Conservation (phyloP, 2,329 filamentous ascomycete genomes). For the Trichophaea hybrida region DNA sequence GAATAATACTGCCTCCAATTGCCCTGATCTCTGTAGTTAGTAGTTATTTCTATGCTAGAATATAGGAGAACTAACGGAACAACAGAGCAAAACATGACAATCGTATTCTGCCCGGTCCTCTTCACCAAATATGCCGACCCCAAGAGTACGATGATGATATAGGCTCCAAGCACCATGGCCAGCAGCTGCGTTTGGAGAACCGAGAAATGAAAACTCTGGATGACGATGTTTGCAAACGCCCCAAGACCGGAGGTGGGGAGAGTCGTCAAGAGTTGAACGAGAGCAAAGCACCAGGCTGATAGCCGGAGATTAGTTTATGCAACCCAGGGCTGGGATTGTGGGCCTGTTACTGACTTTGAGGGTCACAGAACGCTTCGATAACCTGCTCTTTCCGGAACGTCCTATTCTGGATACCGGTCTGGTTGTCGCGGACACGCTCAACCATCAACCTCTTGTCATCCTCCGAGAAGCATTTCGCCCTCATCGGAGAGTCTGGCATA, state of each 20-base stretch:
- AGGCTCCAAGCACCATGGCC: slow-evolving; percentile 59
- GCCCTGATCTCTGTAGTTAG: slow-evolving; percentile 28
- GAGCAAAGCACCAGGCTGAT: slow-evolving; percentile 43
- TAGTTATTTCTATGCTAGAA: background rate
- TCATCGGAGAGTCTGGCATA: slow-evolving; percentile 37
- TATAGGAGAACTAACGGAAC: slow-evolving; percentile 35
- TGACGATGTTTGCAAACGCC: slow-evolving; percentile 60
- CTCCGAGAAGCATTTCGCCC: slow-evolving; percentile 37
- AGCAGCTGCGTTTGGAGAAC: slow-evolving; percentile 56
- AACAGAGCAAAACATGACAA: slow-evolving; percentile 51
- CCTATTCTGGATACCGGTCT: slow-evolving; percentile 30
- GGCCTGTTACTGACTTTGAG: slow-evolving; percentile 35
- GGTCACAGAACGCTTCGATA: slow-evolving; percentile 46
- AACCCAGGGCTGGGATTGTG: too few species aligned
- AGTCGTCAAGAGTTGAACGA: slow-evolving; percentile 56
- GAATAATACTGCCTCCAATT: slow-evolving; percentile 55
- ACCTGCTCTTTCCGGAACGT: slow-evolving; percentile 41
- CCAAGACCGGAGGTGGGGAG: slow-evolving; percentile 59
- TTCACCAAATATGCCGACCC: slow-evolving; percentile 53
- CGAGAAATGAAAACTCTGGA: slow-evolving; percentile 52
- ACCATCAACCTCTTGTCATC: slow-evolving; percentile 35
- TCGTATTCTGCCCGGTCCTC: slow-evolving; percentile 52
- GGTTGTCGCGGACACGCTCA: slow-evolving; percentile 30
- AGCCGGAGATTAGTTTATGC: too few species aligned
- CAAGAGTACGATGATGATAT: slow-evolving; percentile 57